Conservation (phyloP, 164 flowering plant species). For the Magnolia changhungtana region DNA sequence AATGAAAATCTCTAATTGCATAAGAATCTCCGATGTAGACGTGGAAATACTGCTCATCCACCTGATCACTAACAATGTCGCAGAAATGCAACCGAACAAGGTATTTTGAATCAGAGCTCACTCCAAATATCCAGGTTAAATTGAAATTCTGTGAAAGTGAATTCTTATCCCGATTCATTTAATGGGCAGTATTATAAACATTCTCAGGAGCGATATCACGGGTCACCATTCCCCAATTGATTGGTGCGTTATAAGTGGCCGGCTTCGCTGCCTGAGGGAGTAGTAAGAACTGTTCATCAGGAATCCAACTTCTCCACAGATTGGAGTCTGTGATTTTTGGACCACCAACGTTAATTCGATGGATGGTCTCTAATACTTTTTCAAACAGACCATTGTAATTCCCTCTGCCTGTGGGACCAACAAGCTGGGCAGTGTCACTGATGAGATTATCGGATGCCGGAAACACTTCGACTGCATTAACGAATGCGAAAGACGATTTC, state of each 20-base stretch:
- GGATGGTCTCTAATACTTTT: conserved; percentile 58
- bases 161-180: conserved; percentile 39
- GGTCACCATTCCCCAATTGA: conserved; percentile 13
- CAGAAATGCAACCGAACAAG: conserved; percentile 83
- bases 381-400: conserved; percentile 36
- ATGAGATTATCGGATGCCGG: conserved; percentile 66
- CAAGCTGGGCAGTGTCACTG: no score
- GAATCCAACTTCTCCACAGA: conserved; percentile 71
- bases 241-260: no score
- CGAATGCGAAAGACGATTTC: conserved; percentile 42
- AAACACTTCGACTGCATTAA: conserved; percentile 80
- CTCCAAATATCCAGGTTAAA: conserved; percentile 68
- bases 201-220: conserved; percentile 49
- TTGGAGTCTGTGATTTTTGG: conserved; percentile 41
- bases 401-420: no score
- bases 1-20: background rate
- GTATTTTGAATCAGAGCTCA: conserved; percentile 44
- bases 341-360: conserved; percentile 83
- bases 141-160: conserved; percentile 31
- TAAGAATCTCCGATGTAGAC: background rate
- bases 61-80: conserved; percentile 69
- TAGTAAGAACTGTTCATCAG: conserved; percentile 31
- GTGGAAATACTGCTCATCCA: conserved; percentile 32
- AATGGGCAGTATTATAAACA: conserved; percentile 58
- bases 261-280: conserved; percentile 1